Base-by-base conservation (phyloP, 495 filamentous ascomycete species). In the Diplogelasinospora grovesii region DNA sequence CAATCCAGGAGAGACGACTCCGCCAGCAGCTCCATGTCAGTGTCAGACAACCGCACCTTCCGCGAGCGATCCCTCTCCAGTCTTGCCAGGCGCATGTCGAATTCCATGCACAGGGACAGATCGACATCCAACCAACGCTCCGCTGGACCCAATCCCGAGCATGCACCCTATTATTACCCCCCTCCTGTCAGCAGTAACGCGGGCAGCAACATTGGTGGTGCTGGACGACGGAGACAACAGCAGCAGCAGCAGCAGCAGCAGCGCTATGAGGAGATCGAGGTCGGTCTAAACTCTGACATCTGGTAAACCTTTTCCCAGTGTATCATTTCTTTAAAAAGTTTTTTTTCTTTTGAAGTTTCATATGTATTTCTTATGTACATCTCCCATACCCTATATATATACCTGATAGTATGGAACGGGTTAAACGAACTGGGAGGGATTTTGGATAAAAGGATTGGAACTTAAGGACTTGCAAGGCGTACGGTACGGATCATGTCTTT, bases 201-300 rank as follows among this genome's bases (percentile, higher is more conserved):
- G n/a, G n/a, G n/a, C n/a, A n/a, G n/a, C n/a, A n/a, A n/a, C n/a
- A n/a, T n/a, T n/a, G n/a, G n/a, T 32, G 8, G 8, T n/a, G 19
- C 32, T 35, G 22, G 14, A 6, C 32, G 16, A 21, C 19, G 21
- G 11, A 3, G 10, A 23, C 35, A 36, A 3, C 35, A 25, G 21
- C 35, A 37, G n/a, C 11, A 15, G 1, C 35, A 24, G n/a, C 35
- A 37, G 6, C 20, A 37, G 21, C 20, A 37, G 26, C 19, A 40
- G 28, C 39, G 50, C 23, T 54, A 57, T 43, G 39, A 45, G 8
- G 51, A 57, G 45, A 36, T 54, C 30, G 54, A 57, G 40, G 35
- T 57, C 37, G 51, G 51, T 36, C 39, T 40, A 36, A 46, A 42
- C 19, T 48, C 26, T 20, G 54, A 57, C 40, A 57, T 57, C 14